Evolutionary conservation across 768 basidiomycete species (phyloP).

Genomic region (Rhizopogon vinicolor): DNA sequence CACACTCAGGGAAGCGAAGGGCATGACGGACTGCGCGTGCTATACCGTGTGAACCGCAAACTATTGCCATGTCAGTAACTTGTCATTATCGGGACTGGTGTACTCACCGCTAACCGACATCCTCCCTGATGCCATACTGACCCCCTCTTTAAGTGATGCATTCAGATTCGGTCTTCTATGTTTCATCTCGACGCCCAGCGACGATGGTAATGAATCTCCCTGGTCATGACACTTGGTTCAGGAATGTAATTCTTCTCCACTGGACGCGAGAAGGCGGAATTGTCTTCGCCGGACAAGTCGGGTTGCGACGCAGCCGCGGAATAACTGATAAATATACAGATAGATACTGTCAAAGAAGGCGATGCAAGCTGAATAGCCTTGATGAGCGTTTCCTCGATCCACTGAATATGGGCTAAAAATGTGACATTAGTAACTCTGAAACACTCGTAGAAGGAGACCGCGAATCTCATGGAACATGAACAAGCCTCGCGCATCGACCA

Average conservation of each 20-base stretch:
- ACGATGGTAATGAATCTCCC: constrained; percentile 3
- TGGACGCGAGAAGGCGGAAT: constrained; percentile 11
- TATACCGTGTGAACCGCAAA: constrained; percentile 44
- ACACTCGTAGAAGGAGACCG: not conserved
- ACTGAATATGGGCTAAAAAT: constrained; percentile 32
- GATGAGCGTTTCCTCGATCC: constrained; percentile 39
- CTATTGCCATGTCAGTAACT: constrained; percentile 19
- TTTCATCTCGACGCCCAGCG: constrained; percentile 20
- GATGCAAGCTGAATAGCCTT: constrained; percentile 27
- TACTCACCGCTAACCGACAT: no score
- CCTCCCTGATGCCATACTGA: constrained; percentile 25
- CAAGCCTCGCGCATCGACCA: constrained; percentile 47
- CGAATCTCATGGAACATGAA: constrained; percentile 13
- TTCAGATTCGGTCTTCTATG: constrained; percentile 41
- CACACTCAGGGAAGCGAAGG: constrained; percentile 32
- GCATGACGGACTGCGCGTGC: constrained; percentile 34
- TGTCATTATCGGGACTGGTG: not conserved
- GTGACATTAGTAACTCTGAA: not conserved
- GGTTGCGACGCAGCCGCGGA: not conserved
- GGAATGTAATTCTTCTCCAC: constrained; percentile 2
- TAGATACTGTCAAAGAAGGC: constrained; percentile 26
- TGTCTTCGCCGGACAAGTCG: not conserved
- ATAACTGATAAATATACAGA: constrained; percentile 40
- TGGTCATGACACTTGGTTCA: constrained; percentile 1
- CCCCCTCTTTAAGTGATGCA: constrained; percentile 32